Evolutionary conservation across 2,329 filamentous ascomycete genomes (phyloP).

Genomic region (Magnaporthiopsis rhizophila): DNA sequence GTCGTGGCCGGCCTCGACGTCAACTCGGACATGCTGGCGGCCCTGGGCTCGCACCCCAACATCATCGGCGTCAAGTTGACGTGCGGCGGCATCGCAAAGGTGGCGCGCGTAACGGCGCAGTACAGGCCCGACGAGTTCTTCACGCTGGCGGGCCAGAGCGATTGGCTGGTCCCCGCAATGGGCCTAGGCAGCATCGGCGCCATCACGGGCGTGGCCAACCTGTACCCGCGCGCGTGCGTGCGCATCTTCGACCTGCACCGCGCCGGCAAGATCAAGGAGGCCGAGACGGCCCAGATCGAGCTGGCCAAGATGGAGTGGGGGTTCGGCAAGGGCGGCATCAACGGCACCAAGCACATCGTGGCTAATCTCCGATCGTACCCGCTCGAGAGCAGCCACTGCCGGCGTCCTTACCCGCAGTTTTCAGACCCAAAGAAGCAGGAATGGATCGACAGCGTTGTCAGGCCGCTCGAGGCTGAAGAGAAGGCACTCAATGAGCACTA

Average conservation of each 20-base stretch:
- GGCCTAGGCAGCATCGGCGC: conserved; percentile 47
- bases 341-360: conserved; percentile 53
- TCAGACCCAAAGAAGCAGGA: conserved; percentile 33
- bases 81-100: conserved; percentile 63
- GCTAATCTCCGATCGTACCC: conserved; percentile 45
- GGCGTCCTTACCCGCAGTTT: conserved; percentile 45
- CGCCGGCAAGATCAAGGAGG: conserved; percentile 37
- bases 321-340: conserved; percentile 50
- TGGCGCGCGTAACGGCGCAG: conserved; percentile 44
- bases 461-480: conserved; percentile 15
- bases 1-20: conserved; percentile 61
- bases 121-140: conserved; percentile 50
- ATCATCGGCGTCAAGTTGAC: conserved; percentile 66
- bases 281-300: conserved; percentile 39
- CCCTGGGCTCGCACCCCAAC: conserved; percentile 48
- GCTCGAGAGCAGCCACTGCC: conserved; percentile 39
- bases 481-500: conserved; percentile 7
- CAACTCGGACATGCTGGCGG: conserved; percentile 55
- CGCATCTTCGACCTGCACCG: conserved; percentile 39
- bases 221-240: conserved; percentile 46
- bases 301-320: conserved; percentile 46
- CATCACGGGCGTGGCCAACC: conserved; percentile 52
- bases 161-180: conserved; percentile 56
- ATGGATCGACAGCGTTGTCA: conserved; percentile 26
- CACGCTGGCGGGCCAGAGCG: conserved; percentile 61